Evolutionary conservation across 768 basidiomycete genomes (phyloP).

Genomic region (Suillus clintonianus): DNA sequence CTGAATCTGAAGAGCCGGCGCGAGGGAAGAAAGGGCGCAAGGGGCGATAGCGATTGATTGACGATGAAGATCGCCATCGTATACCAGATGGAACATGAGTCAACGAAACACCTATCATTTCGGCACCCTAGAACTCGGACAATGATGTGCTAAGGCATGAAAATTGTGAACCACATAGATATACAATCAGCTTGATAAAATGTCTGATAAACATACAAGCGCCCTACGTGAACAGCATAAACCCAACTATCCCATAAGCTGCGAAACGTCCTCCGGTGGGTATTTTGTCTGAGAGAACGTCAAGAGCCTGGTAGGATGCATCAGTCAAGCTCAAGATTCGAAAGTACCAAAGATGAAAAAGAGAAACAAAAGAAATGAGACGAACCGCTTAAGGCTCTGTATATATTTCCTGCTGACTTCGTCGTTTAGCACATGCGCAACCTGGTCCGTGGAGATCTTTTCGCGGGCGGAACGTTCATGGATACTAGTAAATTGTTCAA

Average conservation of each 20-base stretch:
- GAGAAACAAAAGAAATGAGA: not conserved
- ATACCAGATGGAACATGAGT: not conserved
- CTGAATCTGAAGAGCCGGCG: constrained; percentile 30
- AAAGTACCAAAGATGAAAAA: not conserved
- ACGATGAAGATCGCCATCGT: not conserved
- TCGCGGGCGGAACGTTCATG: constrained; percentile 98
- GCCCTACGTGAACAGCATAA: not conserved
- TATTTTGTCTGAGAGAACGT: constrained; percentile 97
- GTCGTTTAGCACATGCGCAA: constrained; percentile 97
- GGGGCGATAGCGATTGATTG: constrained; percentile 1
- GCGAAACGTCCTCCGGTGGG: constrained; percentile 89
- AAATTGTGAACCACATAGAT: not conserved
- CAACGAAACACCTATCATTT: not conserved
- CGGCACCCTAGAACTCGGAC: not conserved
- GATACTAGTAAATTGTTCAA: constrained; percentile 53
- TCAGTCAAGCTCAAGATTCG: not conserved
- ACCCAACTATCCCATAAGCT: constrained; percentile 76
- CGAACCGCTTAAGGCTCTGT: constrained; percentile 92
- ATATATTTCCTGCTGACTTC: constrained; percentile 99
- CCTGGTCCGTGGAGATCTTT: constrained; percentile 96
- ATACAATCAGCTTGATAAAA: constrained; percentile 8
- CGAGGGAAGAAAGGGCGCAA: constrained; percentile 37
- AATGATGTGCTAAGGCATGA: not conserved
- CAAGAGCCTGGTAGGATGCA: constrained; percentile 60
- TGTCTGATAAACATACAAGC: not conserved